Evolutionary conservation across 2,329 filamentous ascomycete genomes (phyloP), one percentile per base, ranked within the genome.

Genomic region (Cyphellophora europaea): DNA sequence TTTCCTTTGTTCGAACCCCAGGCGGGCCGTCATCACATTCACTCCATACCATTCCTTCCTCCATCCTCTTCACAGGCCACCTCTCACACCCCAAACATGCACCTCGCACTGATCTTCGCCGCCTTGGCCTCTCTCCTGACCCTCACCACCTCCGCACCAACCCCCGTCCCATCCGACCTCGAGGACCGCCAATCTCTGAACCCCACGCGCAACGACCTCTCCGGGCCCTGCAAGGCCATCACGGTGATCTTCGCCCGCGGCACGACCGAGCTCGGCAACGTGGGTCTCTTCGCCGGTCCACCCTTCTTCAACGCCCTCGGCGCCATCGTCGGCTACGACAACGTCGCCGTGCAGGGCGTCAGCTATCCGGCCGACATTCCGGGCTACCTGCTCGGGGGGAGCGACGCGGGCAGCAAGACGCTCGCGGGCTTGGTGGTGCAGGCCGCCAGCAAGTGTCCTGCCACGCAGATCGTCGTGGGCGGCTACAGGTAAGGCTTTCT

Each of bases 201-300:
- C 30, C 6, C 23, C 14, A 33, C 30, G 11, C 16, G 18, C 13
- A 50, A 52, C 35, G 50, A 47, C 15, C 37, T 53, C 14, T 35
- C 42, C 16, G 53, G 52, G n/a, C 47, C 36, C 30, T 69, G 66
- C 52, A 63, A 62, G 19, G 49, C 57, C 19, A 59, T 70, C 41
- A 74, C 69, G 5, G 52, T 75, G 33, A 65, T 76, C 45, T 75
- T 70, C 44, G 71, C 71, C n/a, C 64, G 71, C 12, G 71, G 72
- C 6, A 73, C 71, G 3, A 65, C 61, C 5, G 69, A 74, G 52
- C 21, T 42, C 1, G 69, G 69, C 27, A 74, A 71, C 44, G 65
- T 75, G 32, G 72, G 72, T 14, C 49, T 48, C 15, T 41, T 65
- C 5, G 58, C 64, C 2, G 71, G 71, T 1, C 70, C 70, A 2